Percentiles rank a stretch among this genome's conserved stretches.
Conservation (phyloP, 148 eudicot species). For the Rhododendron ferrugineum region DNA sequence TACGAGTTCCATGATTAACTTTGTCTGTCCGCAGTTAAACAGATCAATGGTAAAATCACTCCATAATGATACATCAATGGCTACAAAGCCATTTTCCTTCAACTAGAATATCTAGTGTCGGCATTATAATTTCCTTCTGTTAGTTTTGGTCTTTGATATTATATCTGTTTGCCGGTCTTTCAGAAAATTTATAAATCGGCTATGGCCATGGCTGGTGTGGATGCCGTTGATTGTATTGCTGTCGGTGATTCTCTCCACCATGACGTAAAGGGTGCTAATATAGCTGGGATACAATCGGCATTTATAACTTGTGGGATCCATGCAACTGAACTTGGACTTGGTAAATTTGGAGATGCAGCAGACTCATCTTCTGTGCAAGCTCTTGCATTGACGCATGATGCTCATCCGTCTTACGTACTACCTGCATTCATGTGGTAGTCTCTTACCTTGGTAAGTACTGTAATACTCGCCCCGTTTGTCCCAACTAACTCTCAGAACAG, state of each 20-base stretch:
- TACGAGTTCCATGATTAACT: not conserved
- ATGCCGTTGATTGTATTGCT: conserved; percentile 69
- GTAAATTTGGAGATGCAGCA: conserved; percentile 53
- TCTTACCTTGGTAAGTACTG: conserved; percentile 15
- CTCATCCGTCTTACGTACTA: conserved; percentile 56
- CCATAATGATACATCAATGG: not conserved
- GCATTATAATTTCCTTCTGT: not conserved
- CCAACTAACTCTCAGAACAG: not conserved
- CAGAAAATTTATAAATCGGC: conserved; percentile 85
- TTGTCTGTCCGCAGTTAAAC: not conserved
- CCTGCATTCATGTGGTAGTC: conserved; percentile 74
- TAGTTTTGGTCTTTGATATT: not conserved
- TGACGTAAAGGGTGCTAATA: conserved; percentile 87
- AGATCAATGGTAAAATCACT: not conserved
- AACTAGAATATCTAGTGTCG: not conserved
- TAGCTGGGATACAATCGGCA: conserved; percentile 62
- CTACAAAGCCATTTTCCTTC: not conserved
- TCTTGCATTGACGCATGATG: conserved; percentile 54
- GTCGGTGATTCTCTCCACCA: conserved; percentile 97
- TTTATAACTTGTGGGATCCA: conserved; percentile 80
- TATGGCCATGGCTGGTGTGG: conserved; percentile 66
- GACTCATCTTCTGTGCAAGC: conserved; percentile 48
- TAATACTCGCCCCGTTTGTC: not conserved
- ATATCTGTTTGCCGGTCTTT: not conserved
- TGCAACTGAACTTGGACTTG: conserved; percentile 70